phyloP scores from a whole-genome alignment of 192 early-diverging fungal genomes.

The Coemansia sp. region DNA sequence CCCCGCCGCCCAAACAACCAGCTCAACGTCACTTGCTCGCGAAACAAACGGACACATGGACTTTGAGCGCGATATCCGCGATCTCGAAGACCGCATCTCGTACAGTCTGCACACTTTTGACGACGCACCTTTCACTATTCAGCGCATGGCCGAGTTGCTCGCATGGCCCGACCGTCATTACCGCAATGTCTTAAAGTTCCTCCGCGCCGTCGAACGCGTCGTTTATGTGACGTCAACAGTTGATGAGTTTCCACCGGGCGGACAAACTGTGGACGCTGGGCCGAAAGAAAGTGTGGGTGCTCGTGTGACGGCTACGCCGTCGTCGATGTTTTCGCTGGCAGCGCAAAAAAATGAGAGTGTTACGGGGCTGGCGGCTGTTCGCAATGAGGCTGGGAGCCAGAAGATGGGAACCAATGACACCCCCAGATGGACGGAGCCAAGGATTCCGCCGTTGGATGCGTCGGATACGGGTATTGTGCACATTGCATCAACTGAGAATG shows the following conservation, averaged over 20 bases:
- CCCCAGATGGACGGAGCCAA: background rate
- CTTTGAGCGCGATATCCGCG: constrained; percentile 14
- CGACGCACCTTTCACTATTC: constrained; percentile 53
- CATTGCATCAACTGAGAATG: constrained; percentile 17
- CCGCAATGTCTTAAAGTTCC: constrained; percentile 39
- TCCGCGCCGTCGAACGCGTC: constrained; percentile 44
- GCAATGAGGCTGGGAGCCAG: too few species aligned
- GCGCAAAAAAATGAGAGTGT: background rate
- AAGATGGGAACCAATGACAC: background rate
- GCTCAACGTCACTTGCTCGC: background rate
- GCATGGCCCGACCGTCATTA: constrained; percentile 48
- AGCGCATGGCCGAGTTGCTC: constrained; percentile 48
- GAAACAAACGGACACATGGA: constrained; percentile 5
- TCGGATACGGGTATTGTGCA: constrained; percentile 51
- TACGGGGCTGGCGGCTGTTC: background rate
- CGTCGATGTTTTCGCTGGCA: background rate
- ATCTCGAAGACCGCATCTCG: constrained; percentile 39
- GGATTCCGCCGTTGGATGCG: constrained; percentile 37
- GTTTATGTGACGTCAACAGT: constrained; percentile 52
- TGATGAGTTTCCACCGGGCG: constrained; percentile 40
- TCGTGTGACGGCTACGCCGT: background rate
- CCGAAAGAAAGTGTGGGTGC: background rate
- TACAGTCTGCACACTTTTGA: constrained; percentile 48
- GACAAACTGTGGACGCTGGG: background rate
- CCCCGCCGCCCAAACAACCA: background rate